phyloP scores from a whole-genome alignment of 2,329 filamentous ascomycete genomes.

The Xylariomycetidae sp. region DNA sequence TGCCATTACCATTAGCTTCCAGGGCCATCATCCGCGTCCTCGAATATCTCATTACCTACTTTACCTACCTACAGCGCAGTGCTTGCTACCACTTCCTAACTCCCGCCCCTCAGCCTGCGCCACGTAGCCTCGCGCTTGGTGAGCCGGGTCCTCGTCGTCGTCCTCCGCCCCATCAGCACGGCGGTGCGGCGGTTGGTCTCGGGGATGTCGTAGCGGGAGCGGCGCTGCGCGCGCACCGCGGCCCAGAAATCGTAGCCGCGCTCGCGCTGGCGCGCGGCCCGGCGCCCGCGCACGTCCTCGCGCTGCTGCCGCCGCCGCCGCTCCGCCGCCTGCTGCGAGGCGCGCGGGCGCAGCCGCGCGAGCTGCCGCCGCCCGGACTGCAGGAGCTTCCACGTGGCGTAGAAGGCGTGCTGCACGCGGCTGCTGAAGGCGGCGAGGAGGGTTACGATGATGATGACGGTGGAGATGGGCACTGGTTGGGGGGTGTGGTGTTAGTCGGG shows the following conservation, averaged over 20 bases:
- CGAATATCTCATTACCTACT: too few relatives aligned
- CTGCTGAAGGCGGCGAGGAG: conserved; percentile 52
- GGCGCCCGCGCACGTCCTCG: conserved; percentile 17
- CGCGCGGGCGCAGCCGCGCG: conserved; percentile 21
- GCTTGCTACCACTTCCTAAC: too few relatives aligned
- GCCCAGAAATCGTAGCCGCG: conserved; percentile 36
- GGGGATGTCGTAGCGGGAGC: conserved; percentile 30
- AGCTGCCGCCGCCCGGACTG: conserved; percentile 8
- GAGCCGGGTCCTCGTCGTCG: conserved; percentile 8
- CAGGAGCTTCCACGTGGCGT: conserved; percentile 15
- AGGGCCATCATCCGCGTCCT: too few relatives aligned
- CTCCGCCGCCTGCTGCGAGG: conserved; percentile 19
- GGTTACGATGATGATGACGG: conserved; percentile 41
- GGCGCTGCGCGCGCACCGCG: conserved; percentile 25
- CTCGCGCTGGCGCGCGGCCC: conserved; percentile 21
- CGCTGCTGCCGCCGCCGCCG: conserved; percentile 11
- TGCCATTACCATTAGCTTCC: too few relatives aligned
- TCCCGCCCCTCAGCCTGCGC: conserved; percentile 5
- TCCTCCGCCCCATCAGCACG: too few relatives aligned
- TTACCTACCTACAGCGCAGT: too few relatives aligned
- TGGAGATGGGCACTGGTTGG: conserved; percentile 38
- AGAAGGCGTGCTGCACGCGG: conserved; percentile 30
- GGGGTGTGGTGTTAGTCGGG: conserved; percentile 2
- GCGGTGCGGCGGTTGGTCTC: too few relatives aligned
- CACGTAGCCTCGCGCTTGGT: conserved; percentile 16